Conservation (phyloP, 208 protist genomes). For the Phytomonas sp. region DNA sequence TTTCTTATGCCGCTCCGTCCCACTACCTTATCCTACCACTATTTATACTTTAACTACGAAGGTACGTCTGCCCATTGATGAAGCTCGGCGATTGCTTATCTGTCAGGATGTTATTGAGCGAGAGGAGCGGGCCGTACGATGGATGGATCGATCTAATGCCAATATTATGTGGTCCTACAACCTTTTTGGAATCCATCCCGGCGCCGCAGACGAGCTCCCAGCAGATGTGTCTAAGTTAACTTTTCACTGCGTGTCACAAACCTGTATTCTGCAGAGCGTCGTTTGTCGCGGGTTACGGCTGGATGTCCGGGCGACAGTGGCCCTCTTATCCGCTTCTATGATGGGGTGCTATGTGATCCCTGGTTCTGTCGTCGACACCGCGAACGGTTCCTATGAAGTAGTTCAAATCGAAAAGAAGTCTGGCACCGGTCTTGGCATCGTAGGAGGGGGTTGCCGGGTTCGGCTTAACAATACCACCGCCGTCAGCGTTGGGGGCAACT, state of each 20-base stretch:
- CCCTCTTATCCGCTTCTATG: conserved; percentile 33
- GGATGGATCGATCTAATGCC: not conserved
- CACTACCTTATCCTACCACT: conserved; percentile 12
- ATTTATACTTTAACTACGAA: conserved; percentile 16
- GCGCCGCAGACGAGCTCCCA: not conserved
- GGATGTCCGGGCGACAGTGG: conserved; percentile 17
- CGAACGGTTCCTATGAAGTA: conserved; percentile 40
- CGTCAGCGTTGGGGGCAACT: not conserved
- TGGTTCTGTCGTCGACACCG: conserved; percentile 28
- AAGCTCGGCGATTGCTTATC: conserved; percentile 16
- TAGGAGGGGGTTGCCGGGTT: conserved; percentile 33
- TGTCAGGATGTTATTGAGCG: conserved; percentile 38
- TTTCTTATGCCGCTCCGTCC: conserved; percentile 24
- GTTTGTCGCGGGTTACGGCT: conserved; percentile 10
- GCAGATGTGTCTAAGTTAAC: conserved; percentile 12
- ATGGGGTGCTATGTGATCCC: conserved; percentile 41
- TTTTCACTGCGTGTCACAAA: conserved; percentile 16
- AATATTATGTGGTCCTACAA: conserved; percentile 8
- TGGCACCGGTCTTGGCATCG: conserved; percentile 46
- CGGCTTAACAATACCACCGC: conserved; percentile 35
- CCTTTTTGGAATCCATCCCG: not conserved
- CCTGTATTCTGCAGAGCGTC: conserved; percentile 19
- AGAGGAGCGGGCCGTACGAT: conserved; percentile 24
- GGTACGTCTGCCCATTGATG: conserved; percentile 15
- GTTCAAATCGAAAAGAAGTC: conserved; percentile 23